These are phyloP conservation scores for Bipolaris bicolor DNA, from an alignment of 2,329 filamentous ascomycete genomes.

Conservation along the genomic window DNA sequence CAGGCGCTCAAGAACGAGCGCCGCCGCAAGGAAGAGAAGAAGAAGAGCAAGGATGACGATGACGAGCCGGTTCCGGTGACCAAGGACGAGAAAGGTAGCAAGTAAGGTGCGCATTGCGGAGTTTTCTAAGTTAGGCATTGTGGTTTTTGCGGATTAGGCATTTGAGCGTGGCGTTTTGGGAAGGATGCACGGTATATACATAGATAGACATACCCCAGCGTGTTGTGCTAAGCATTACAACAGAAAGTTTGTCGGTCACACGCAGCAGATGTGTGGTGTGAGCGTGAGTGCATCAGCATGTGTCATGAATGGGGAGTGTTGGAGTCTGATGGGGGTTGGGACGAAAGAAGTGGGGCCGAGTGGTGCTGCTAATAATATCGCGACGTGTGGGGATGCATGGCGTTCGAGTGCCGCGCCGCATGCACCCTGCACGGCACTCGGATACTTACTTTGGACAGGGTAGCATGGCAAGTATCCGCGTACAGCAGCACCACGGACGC, in stretches of 20 bases:
- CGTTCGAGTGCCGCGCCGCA: not conserved
- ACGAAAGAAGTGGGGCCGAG: not conserved
- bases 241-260: not conserved
- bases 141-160: not conserved
- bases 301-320: conserved; percentile 3
- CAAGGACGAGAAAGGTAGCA: conserved; percentile 3
- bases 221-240: not conserved
- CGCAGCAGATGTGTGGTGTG: not conserved
- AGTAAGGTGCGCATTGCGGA: not conserved
- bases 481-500: not conserved
- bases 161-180: conserved; percentile 16
- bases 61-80: conserved; percentile 23
- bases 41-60: conserved; percentile 47
- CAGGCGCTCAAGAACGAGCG: conserved; percentile 60
- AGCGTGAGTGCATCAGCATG: conserved; percentile 4
- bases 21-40: conserved; percentile 43
- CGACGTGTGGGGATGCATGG: conserved; percentile 6
- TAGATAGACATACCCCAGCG: conserved; percentile 1
- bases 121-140: not conserved
- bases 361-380: conserved; percentile 17
- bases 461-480: too few relatives aligned
- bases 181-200: not conserved
- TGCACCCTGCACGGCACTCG: not conserved
- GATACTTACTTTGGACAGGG: not conserved
- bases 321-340: not conserved